Base-by-base conservation (phyloP, 345 rosid genomes). In the Passiflora organensis region DNA sequence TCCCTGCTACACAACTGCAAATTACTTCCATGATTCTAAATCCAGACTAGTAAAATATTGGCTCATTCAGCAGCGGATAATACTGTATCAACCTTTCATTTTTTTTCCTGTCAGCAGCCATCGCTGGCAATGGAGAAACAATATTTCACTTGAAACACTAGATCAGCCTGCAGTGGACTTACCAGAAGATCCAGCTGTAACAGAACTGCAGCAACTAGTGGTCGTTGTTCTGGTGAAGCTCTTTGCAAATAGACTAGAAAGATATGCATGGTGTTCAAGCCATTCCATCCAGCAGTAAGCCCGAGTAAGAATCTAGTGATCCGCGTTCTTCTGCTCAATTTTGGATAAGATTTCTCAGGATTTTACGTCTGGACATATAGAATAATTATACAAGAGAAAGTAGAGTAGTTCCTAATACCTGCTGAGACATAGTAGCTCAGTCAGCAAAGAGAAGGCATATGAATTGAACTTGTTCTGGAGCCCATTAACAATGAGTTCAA, bases 181-280 rank as follows among this genome's bases (percentile, higher is more conserved):
- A 81, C 91, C 77, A 84, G 59, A 62, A 84, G 81, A 53, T 81
- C 91, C 44, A 84, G 82, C 72, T 79, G 87, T 25, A 84, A 56
- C 22, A 84, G 62, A 51, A 81, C 59, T 20, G 70, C 69, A n/a
- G 87, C 91, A 37, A 73, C 67, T 21, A 77, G 13, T 0, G 85
- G 91, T 0, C 76, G 77, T 34, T 79, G 84, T 70, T 71, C 78
- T 9, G 69, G 67, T 17, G 69, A 47, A 60, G 83, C 72, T 45
- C 66, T 77, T 56, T 75, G 75, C 18, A 81, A 80, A 58, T 72
- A 64, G 45, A 66, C 64, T 37, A 84, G 55, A 37, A 84, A 72
- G 58, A 84, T 62, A 43, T 81, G 85, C 81, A 75, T 73, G 16
- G 81, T 66, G 50, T 66, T 84, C 62, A 81, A 52, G 57, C 85